A percentile compares a stretch with the other conserved stretches of the same genome.
These are phyloP conservation scores for Hypoxylon fuscum DNA, from an alignment of 495 filamentous ascomycete species.

Conservation along the genomic window DNA sequence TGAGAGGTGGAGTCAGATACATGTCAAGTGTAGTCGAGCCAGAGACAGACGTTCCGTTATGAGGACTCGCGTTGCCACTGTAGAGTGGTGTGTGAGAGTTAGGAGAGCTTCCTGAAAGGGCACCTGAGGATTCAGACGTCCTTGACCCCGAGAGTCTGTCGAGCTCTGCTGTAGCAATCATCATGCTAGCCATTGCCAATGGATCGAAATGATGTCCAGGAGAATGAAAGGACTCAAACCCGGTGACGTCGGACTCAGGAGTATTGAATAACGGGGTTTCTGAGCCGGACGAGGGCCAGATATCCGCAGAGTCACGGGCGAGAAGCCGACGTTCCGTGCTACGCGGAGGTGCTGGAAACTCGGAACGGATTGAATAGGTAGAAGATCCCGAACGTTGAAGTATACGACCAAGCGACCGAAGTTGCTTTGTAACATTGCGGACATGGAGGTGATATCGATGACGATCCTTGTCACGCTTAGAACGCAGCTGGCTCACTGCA, in stretches of 20 bases:
- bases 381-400: conserved; percentile 37
- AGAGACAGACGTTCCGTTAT: conserved; percentile 13
- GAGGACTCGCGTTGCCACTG: conserved; percentile 8
- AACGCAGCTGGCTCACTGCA: conserved; percentile 16
- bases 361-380: conserved; percentile 36
- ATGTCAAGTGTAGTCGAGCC: conserved; percentile 1
- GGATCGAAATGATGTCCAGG: conserved; percentile 24
- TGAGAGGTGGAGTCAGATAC: conserved; percentile 21
- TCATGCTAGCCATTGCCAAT: conserved; percentile 38
- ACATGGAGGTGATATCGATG: conserved; percentile 29
- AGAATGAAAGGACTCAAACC: not conserved
- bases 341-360: conserved; percentile 31
- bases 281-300: conserved; percentile 41
- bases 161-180: conserved; percentile 41
- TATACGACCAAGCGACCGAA: conserved; percentile 39
- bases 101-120: conserved; percentile 13
- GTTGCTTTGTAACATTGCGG: conserved; percentile 44
- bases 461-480: conserved; percentile 22
- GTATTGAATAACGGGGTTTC: conserved; percentile 44
- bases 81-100: conserved; percentile 10
- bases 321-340: conserved; percentile 39
- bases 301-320: conserved; percentile 39
- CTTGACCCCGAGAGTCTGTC: conserved; percentile 39
- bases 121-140: conserved; percentile 22
- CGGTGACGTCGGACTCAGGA: conserved; percentile 34